These are phyloP conservation scores for Microcera coccophila DNA, from an alignment of 2,329 filamentous ascomycete species.

Conservation along the genomic window DNA sequence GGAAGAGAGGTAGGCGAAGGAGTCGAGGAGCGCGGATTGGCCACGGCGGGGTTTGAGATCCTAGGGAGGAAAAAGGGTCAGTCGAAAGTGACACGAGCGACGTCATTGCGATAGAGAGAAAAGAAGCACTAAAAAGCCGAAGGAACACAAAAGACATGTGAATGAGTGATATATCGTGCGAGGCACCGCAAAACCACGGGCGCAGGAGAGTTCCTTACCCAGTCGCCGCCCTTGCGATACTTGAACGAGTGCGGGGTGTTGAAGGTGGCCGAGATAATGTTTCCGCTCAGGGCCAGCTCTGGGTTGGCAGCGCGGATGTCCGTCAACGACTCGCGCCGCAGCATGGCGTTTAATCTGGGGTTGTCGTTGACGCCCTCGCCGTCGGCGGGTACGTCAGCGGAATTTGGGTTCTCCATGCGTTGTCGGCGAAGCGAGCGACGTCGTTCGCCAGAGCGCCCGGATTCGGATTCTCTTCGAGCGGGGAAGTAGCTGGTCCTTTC, in stretches of 20 bases:
- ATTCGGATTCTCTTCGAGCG: not conserved
- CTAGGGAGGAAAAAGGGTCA: slow-evolving; percentile 39
- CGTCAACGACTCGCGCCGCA: slow-evolving; percentile 48
- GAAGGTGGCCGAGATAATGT: slow-evolving; percentile 63
- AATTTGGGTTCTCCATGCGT: not conserved
- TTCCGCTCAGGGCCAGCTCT: slow-evolving; percentile 57
- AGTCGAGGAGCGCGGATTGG: slow-evolving; percentile 88
- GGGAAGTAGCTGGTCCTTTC: not conserved
- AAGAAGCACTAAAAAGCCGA: not conserved
- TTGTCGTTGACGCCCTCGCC: slow-evolving; percentile 8
- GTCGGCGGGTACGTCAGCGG: slow-evolving; percentile 6
- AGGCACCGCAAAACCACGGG: slow-evolving; percentile 1
- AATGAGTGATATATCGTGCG: not conserved
- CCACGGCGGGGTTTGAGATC: slow-evolving; percentile 74
- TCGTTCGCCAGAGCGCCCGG: not conserved
- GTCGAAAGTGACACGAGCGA: not conserved
- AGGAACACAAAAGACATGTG: not conserved
- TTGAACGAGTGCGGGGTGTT: slow-evolving; percentile 58
- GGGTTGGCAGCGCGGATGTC: slow-evolving; percentile 56
- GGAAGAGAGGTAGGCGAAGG: slow-evolving; percentile 84
- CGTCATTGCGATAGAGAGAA: not conserved
- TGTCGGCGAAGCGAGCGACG: not conserved
- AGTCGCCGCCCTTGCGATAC: slow-evolving; percentile 56
- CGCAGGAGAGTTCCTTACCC: slow-evolving; percentile 45
- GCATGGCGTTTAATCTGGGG: slow-evolving; percentile 28